phyloP scores from a whole-genome alignment of 345 rosid genomes.

The Anacardium occidentale region DNA sequence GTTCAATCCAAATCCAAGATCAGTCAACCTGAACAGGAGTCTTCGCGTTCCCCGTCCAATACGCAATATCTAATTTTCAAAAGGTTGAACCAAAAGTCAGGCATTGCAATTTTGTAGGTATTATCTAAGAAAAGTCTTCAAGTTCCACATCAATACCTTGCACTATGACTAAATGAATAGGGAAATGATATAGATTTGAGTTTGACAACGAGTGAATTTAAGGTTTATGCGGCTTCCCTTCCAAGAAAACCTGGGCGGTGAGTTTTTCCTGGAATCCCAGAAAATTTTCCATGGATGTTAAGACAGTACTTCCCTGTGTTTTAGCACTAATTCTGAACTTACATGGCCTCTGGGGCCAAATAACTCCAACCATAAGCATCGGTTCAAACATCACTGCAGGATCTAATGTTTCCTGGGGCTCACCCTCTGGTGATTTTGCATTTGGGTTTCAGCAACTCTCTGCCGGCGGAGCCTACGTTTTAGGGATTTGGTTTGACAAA shows the following conservation, averaged over 20 bases:
- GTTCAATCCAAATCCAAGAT: too few species aligned
- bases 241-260: not conserved
- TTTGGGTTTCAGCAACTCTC: conserved; percentile 22
- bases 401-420: conserved; percentile 23
- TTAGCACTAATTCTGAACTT: conserved; percentile 7
- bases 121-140: too few species aligned
- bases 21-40: too few species aligned
- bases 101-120: too few species aligned
- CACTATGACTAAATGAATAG: too few species aligned
- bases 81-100: too few species aligned
- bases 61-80: too few species aligned
- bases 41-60: too few species aligned
- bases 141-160: too few species aligned
- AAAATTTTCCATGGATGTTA: conserved; percentile 5
- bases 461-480: conserved; percentile 20
- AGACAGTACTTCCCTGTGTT: conserved; percentile 1
- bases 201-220: too few species aligned
- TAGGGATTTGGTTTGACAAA: conserved; percentile 27
- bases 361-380: conserved; percentile 15
- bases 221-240: not conserved
- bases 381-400: conserved; percentile 25
- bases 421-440: conserved; percentile 29
- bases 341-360: conserved; percentile 13
- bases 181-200: too few species aligned
- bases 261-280: too few species aligned